These are phyloP conservation scores for Warburgia ugandensis DNA, from an alignment of 164 flowering plant genomes.

Conservation along the genomic window DNA sequence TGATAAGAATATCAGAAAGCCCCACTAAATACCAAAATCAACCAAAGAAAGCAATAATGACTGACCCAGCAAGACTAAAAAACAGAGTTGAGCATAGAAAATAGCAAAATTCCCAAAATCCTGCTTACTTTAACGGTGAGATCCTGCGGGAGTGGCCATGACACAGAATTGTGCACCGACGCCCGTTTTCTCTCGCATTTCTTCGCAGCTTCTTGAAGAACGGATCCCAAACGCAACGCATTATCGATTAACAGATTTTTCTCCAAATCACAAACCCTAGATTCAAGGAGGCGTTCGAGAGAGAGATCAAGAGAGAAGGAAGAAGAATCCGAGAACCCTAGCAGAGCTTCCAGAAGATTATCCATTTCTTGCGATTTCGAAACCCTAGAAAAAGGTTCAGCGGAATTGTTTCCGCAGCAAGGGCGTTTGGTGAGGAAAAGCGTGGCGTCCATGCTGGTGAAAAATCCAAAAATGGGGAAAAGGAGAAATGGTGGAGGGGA, in stretches of 20 bases:
- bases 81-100: no score
- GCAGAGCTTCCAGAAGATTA: constrained; percentile 36
- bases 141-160: constrained; percentile 78
- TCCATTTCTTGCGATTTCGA: constrained; percentile 24
- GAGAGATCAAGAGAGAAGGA: constrained; percentile 32
- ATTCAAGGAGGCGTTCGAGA: constrained; percentile 57
- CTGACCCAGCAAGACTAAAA: no score
- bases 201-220: constrained; percentile 51
- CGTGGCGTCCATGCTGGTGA: constrained; percentile 7
- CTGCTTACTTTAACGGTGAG: constrained; percentile 66
- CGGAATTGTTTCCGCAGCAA: constrained; percentile 23
- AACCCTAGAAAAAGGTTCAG: constrained; percentile 5
- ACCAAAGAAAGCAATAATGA: neutral
- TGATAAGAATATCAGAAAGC: no score
- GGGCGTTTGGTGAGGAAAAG: constrained; percentile 53
- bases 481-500: constrained; percentile 5
- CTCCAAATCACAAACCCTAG: constrained; percentile 37
- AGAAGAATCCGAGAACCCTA: constrained; percentile 39
- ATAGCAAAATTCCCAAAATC: neutral
- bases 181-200: constrained; percentile 55
- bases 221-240: constrained; percentile 44
- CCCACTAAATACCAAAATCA: no score
- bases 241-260: constrained; percentile 44
- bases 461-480: constrained; percentile 11
- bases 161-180: constrained; percentile 49